phyloP scores from a whole-genome alignment of 2,329 filamentous ascomycete genomes.

The Botrytis porri region DNA sequence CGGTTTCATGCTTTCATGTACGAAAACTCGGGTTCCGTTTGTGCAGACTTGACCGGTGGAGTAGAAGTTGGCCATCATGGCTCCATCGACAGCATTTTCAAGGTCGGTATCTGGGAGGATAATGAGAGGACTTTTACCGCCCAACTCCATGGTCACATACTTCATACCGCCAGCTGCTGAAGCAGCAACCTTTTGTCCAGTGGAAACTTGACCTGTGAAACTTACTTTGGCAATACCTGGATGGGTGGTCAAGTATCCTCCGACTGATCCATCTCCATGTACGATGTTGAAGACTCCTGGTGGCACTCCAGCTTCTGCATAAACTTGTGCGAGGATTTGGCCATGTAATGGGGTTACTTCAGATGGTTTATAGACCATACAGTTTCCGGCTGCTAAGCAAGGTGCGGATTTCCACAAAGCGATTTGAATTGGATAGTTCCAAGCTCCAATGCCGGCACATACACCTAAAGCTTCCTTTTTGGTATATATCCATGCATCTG shows the following conservation, averaged over 20 bases:
- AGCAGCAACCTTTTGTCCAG: conserved; percentile 76
- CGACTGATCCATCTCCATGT: conserved; percentile 75
- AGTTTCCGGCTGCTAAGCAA: conserved; percentile 81
- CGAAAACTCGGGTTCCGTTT: conserved; percentile 85
- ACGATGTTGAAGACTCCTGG: conserved; percentile 85
- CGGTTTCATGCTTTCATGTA: conserved; percentile 62
- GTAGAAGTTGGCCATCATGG: conserved; percentile 94
- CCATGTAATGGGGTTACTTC: conserved; percentile 85
- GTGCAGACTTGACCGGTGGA: conserved; percentile 90
- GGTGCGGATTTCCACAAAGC: conserved; percentile 87
- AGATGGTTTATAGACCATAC: conserved; percentile 88
- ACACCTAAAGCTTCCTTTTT: conserved; percentile 79
- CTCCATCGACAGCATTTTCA: conserved; percentile 78
- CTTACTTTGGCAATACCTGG: conserved; percentile 76
- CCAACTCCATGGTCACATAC: conserved; percentile 88
- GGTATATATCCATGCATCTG: conserved; percentile 79
- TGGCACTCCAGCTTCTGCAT: conserved; percentile 74
- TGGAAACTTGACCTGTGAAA: conserved; percentile 84
- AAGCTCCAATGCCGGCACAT: conserved; percentile 82
- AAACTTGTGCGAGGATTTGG: conserved; percentile 71
- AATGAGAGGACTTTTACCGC: conserved; percentile 79
- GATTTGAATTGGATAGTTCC: conserved; percentile 92
- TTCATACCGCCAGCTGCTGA: conserved; percentile 78
- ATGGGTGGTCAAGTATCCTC: conserved; percentile 71
- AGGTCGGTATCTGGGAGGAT: conserved; percentile 77